phyloP scores from a whole-genome alignment of 2,329 filamentous ascomycete genomes.

The Colletotrichum neosansevieriae region DNA sequence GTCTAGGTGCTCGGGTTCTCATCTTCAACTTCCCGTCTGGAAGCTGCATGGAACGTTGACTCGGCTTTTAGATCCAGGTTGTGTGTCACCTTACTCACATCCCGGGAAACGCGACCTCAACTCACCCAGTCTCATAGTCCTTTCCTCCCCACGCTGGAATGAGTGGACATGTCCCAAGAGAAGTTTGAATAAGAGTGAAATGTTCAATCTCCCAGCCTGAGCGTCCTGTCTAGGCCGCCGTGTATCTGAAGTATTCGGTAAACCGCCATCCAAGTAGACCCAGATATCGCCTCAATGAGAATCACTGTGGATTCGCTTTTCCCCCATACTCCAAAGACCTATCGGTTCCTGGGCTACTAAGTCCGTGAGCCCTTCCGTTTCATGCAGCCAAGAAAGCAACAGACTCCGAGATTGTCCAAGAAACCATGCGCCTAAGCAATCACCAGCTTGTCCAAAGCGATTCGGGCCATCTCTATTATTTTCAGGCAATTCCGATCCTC shows the following conservation, averaged over 20 bases:
- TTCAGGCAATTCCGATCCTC: conserved; percentile 59
- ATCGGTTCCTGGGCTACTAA: neutral
- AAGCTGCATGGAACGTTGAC: conserved; percentile 25
- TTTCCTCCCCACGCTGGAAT: neutral
- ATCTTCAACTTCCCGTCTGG: neutral
- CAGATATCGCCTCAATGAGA: neutral
- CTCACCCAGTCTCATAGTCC: no score
- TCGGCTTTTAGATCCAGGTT: neutral
- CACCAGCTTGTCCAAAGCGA: conserved; percentile 65
- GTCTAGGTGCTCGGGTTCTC: neutral
- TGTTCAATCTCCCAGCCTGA: neutral
- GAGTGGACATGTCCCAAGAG: neutral
- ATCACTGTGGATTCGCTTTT: conserved; percentile 9
- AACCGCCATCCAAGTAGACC: neutral
- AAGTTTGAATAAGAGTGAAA: conserved; percentile 17
- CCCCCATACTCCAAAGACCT: conserved; percentile 7
- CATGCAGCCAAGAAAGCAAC: neutral
- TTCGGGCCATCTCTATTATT: conserved; percentile 66
- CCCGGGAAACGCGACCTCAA: neutral
- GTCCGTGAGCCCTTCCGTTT: neutral
- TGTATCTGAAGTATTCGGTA: neutral
- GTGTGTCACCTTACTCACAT: neutral
- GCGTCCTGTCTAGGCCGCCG: neutral
- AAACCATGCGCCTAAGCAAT: conserved; percentile 57
- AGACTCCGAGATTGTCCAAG: neutral